Conservation (phyloP, 2,329 filamentous ascomycete species). For the Leptographium lundbergii region DNA sequence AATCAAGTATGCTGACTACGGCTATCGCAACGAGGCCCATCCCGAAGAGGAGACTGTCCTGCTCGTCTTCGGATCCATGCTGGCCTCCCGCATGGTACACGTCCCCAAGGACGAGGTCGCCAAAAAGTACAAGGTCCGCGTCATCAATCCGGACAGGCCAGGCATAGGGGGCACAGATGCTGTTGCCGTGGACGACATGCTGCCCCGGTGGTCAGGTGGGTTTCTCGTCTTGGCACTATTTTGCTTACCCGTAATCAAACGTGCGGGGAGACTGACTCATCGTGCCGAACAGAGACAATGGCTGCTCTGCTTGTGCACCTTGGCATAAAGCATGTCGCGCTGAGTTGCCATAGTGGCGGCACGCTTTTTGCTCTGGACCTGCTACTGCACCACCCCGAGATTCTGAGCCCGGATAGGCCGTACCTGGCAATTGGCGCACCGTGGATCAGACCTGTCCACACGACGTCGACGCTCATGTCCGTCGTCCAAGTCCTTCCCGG, state of each 20-base stretch:
- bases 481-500: constrained; percentile 14
- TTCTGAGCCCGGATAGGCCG: constrained; percentile 14
- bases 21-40: constrained; percentile 17
- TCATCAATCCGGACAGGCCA: constrained; percentile 22
- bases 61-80: constrained; percentile 18
- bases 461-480: constrained; percentile 12
- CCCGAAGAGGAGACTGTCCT: constrained; percentile 17
- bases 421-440: constrained; percentile 19
- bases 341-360: constrained; percentile 20
- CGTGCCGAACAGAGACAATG: constrained; percentile 9
- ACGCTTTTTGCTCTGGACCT: constrained; percentile 19
- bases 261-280: not conserved
- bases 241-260: too few relatives aligned
- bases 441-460: constrained; percentile 19
- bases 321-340: constrained; percentile 16
- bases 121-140: constrained; percentile 18
- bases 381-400: constrained; percentile 17
- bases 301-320: constrained; percentile 21
- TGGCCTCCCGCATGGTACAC: constrained; percentile 19
- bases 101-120: constrained; percentile 21
- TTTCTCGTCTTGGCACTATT: not conserved
- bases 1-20: constrained; percentile 19
- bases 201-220: constrained; percentile 18
- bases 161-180: constrained; percentile 23
- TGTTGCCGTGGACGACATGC: constrained; percentile 11